Percentiles rank a stretch among this genome's conserved stretches.
These are phyloP conservation scores for Phalaenopsis equestris DNA, from an alignment of 106 monocot genomes.

Conservation along the genomic window DNA sequence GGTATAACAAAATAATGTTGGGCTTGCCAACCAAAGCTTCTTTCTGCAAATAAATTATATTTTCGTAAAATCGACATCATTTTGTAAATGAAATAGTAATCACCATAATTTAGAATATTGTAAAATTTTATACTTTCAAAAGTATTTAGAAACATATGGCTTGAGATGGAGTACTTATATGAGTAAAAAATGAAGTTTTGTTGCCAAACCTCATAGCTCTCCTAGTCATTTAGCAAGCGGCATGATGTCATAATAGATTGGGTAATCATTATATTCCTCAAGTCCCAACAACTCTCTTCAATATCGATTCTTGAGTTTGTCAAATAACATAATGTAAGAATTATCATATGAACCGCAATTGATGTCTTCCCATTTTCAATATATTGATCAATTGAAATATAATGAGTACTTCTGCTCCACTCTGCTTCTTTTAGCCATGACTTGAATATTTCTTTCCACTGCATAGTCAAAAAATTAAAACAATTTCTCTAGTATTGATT, in stretches of 20 bases:
- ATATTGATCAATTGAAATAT: slow-evolving; percentile 17
- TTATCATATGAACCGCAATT: slow-evolving; percentile 11
- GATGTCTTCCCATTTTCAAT: slow-evolving; percentile 12
- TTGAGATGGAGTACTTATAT: no score
- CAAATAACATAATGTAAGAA: slow-evolving; percentile 11
- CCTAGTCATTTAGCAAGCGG: slow-evolving; percentile 16
- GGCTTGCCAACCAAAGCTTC: slow-evolving; percentile 11
- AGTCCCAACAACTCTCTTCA: no score
- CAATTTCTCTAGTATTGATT: not conserved
- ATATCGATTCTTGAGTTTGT: no score
- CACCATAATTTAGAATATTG: not conserved
- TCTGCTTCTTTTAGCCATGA: slow-evolving; percentile 23
- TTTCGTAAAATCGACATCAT: not conserved
- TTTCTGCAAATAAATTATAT: slow-evolving; percentile 3
- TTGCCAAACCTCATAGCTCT: slow-evolving; percentile 13
- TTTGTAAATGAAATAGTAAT: not conserved
- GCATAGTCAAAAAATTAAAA: not conserved
- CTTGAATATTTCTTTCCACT: slow-evolving; percentile 20
- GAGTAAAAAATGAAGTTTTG: not conserved
- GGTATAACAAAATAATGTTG: slow-evolving; percentile 10
- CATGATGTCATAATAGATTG: not conserved
- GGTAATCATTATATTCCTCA: not conserved
- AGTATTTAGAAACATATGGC: no score
- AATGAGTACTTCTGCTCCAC: slow-evolving; percentile 17
- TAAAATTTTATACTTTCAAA: not conserved